Conservation (phyloP, 768 basidiomycete species). For the Tricholoma terreum region DNA sequence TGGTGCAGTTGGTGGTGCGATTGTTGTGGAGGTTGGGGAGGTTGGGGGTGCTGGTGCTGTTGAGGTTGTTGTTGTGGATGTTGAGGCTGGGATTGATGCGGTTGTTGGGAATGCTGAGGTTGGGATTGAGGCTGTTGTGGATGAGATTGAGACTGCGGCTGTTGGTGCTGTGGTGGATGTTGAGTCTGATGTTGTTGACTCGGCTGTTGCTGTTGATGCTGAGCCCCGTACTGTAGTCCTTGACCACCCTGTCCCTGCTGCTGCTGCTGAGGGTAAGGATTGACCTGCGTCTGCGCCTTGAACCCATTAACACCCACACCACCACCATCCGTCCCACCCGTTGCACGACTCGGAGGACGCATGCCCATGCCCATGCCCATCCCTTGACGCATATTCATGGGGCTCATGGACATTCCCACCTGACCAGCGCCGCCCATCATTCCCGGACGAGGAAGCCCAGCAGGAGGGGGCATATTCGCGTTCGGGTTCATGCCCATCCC, state of each 20-base stretch:
- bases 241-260: neutral
- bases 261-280: constrained; percentile 5
- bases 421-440: neutral
- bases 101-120: neutral
- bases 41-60: neutral
- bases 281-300: neutral
- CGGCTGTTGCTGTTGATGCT: constrained; percentile 12
- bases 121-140: constrained; percentile 10
- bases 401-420: constrained; percentile 1
- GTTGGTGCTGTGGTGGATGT: constrained; percentile 5
- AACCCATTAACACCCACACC: constrained; percentile 5
- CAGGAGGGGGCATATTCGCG: constrained; percentile 15
- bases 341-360: constrained; percentile 15
- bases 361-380: constrained; percentile 1
- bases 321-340: constrained; percentile 8
- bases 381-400: constrained; percentile 7
- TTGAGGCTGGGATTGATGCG: neutral
- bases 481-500: neutral
- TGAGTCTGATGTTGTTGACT: constrained; percentile 11
- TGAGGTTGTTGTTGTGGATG: constrained; percentile 6
- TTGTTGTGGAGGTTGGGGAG: constrained; percentile 2
- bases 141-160: neutral
- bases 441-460: constrained; percentile 3
- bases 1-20: constrained; percentile 16
- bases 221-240: neutral